Evolutionary conservation across 2,329 filamentous ascomycete species (phyloP).

Genomic region (Pezicula carpinea): DNA sequence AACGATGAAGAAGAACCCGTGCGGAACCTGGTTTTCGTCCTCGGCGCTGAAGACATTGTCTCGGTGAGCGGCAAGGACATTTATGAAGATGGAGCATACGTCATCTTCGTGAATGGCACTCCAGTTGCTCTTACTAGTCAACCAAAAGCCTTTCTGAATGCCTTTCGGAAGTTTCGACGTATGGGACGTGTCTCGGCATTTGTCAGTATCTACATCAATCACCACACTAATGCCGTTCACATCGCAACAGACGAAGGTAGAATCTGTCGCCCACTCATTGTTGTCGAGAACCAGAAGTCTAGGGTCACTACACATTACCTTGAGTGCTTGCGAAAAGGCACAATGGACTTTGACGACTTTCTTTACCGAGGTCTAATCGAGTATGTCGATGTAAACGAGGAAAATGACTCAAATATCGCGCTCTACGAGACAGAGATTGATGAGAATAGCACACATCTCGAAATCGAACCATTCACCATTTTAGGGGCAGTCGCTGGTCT

Average conservation of each 20-base stretch:
- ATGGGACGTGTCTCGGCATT: conserved; percentile 93
- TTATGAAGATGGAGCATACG: conserved; percentile 76
- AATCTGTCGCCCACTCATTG: conserved; percentile 92
- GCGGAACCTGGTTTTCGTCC: conserved; percentile 75
- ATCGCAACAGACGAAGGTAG: conserved; percentile 96
- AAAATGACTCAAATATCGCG: conserved; percentile 92
- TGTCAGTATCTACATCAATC: conserved; percentile 93
- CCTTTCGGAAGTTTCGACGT: conserved; percentile 80
- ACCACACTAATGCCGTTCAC: conserved; percentile 85
- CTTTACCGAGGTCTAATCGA: conserved; percentile 85
- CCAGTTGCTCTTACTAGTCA: conserved; percentile 82
- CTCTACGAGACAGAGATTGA: conserved; percentile 83
- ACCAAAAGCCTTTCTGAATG: conserved; percentile 79
- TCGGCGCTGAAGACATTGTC: conserved; percentile 80
- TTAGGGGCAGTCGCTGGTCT: conserved; percentile 92
- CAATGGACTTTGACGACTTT: conserved; percentile 90
- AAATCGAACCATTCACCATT: conserved; percentile 97
- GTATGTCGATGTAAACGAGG: conserved; percentile 96
- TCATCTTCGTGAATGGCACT: conserved; percentile 94
- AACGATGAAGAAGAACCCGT: conserved; percentile 92
- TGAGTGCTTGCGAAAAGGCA: conserved; percentile 74
- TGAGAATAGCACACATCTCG: conserved; percentile 82
- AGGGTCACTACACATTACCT: conserved; percentile 77
- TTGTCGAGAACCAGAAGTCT: conserved; percentile 83
- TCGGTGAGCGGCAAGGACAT: conserved; percentile 81